Evolutionary conservation across 2,329 filamentous ascomycete genomes (phyloP), one percentile per base, ranked within the genome.

Genomic region (Neopestalotiopsis rosae): DNA sequence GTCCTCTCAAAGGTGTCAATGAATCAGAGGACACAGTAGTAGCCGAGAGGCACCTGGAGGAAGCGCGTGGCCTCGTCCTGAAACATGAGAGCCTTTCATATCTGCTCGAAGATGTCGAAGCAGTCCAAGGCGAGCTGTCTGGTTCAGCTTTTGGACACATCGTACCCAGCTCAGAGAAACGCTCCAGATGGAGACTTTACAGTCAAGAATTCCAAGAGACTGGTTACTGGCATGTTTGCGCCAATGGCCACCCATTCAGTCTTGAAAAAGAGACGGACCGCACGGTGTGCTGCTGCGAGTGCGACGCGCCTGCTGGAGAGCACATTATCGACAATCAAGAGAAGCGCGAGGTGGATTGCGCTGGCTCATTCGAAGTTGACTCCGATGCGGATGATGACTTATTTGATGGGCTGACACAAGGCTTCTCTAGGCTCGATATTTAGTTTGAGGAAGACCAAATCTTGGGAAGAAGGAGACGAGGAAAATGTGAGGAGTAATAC

Each of bases 161-260:
- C 0, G 83, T 90, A 13, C 85, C 82, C 0, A 81, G 79, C 13
- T 81, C 84, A 4, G 88, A 91, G 78, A 83, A 86, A 74, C 79
- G 81, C 40, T 82, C 79, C 0, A 82, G 89, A 2, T 81, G 85
- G 65, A 68, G 71, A 1, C 87, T 87, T 1, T 89, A 90, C 87
- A 75, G 83, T 1, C 67, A 62, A 0, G 84, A 86, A 69, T 85
- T 88, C 45, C 70, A 66, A 0, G 85, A 86, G 0, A 87, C 84
- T 0, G 89, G 89, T 0, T 87, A 90, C 71, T 91, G 89, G 89
- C 91, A 90, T 75, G 81, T 79, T 0, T 91, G 88, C 70, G 76
- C 72, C 28, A 88, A 89, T 68, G 84, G 84, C 1, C 87, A 91
- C 73, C 85, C 87, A 2, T 91, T 92, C 71, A 88, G 89, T 0